Conservation (phyloP, 306 rosid genomes). For the Castanea sativa region DNA sequence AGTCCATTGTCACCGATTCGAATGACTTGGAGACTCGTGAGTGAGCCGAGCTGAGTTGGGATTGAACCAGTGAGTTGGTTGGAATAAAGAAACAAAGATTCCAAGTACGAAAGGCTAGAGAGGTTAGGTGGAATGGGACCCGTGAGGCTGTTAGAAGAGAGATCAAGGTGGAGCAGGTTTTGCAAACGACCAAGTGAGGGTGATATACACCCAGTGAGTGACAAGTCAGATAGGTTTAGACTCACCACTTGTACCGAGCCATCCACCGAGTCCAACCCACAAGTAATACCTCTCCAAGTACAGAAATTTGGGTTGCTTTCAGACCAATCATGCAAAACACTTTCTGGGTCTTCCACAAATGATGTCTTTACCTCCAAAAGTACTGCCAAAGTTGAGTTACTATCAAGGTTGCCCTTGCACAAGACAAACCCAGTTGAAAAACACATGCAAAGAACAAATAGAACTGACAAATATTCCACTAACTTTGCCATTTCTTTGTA, state of each 20-base stretch:
- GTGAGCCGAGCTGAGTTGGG: slow-evolving; percentile 60
- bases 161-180: slow-evolving; percentile 72
- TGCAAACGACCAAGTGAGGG: slow-evolving; percentile 55
- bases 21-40: slow-evolving; percentile 68
- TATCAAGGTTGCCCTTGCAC: slow-evolving; percentile 32
- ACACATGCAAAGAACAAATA: slow-evolving; percentile 18
- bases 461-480: slow-evolving; percentile 16
- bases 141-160: slow-evolving; percentile 65
- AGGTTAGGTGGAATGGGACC: slow-evolving; percentile 84
- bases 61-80: slow-evolving; percentile 70
- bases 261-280: slow-evolving; percentile 42
- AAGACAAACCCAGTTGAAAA: slow-evolving; percentile 24
- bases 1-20: slow-evolving; percentile 76
- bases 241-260: slow-evolving; percentile 47
- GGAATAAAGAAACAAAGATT: slow-evolving; percentile 68
- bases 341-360: slow-evolving; percentile 55
- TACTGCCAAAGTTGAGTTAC: slow-evolving; percentile 38
- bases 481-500: slow-evolving; percentile 9
- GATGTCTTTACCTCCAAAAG: slow-evolving; percentile 75
- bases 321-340: slow-evolving; percentile 70
- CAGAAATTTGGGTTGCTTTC: slow-evolving; percentile 55
- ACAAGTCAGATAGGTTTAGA: slow-evolving; percentile 80
- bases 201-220: slow-evolving; percentile 76
- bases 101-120: slow-evolving; percentile 60
- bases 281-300: slow-evolving; percentile 70